Base-by-base conservation (phyloP, 805 yeast species). In the Candida germanica region DNA sequence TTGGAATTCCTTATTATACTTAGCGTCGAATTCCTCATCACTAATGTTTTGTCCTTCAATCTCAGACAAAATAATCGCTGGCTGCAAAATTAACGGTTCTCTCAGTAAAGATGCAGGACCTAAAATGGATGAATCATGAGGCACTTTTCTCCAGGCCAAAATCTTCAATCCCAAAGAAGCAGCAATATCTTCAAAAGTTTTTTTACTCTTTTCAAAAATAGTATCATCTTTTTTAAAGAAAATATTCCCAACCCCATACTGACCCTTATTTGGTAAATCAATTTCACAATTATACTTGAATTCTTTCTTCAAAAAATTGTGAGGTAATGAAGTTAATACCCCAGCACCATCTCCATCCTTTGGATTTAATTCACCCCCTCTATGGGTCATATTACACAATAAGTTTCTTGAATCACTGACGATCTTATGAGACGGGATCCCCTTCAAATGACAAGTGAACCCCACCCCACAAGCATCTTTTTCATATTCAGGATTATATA, bases 301-400 rank as follows among this genome's bases (percentile, higher is more conserved):
- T 66, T 91, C 98, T 59, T 91, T 79, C 41, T 64, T 63, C 73
- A 91, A 79, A 60, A 93, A 87, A 47, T 77, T 80, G 66, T 89
- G 96, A 23, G 97, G 96, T 44, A 91, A 79, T 20, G 95, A 83
- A 33, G 93, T 78, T 77, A 91, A 79, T 43, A 91, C 87, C 61
- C 98, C 98, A 18, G 98, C 98, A 64, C 98, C 98, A 59, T 91
- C 98, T 64, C 98, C 98, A 59, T 91, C 96, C 53, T 88, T 79
- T 15, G 97, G 95, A 56, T 89, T 96, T 41, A 96, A 95, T 42
- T 89, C 96, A 26, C 98, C 98, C 58, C 98, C 98, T 68, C 98
- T 80, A 64, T 91, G 98, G 43, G 97, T 86, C 98, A 91, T 93
- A 67, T 93, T 91, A 69, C 98, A 89, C 37, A 91, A 78, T 53